phyloP scores from a whole-genome alignment of 2,329 filamentous ascomycete species.

The Aspergillus fructus region DNA sequence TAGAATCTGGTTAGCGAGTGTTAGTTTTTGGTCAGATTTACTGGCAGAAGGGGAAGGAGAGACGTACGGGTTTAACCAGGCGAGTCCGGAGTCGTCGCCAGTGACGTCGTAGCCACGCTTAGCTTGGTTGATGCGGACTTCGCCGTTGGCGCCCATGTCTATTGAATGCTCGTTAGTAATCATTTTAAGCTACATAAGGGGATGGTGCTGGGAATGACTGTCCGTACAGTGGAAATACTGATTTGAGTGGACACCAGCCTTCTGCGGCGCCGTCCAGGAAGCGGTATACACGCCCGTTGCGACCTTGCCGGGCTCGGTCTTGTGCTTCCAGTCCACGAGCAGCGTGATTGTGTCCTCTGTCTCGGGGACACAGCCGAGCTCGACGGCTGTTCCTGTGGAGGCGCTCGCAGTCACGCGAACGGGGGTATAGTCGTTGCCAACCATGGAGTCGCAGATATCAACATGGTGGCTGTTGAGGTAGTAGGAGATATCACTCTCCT shows the following conservation, averaged over 20 bases:
- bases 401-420: constrained; percentile 77
- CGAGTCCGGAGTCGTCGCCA: constrained; percentile 69
- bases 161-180: neutral
- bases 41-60: constrained; percentile 12
- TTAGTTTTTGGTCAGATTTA: neutral
- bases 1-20: constrained; percentile 60
- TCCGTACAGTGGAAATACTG: constrained; percentile 83
- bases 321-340: constrained; percentile 83
- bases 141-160: constrained; percentile 76
- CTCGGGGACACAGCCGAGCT: constrained; percentile 72
- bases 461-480: constrained; percentile 95
- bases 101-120: constrained; percentile 93
- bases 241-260: constrained; percentile 91
- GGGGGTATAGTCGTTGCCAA: constrained; percentile 70
- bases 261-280: constrained; percentile 90
- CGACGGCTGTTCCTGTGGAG: constrained; percentile 74
- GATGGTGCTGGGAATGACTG: neutral
- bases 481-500: constrained; percentile 91
- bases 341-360: constrained; percentile 95
- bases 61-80: constrained; percentile 79
- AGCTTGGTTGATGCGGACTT: constrained; percentile 87
- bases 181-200: neutral
- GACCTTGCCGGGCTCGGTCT: constrained; percentile 64
- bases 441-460: constrained; percentile 91
- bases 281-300: constrained; percentile 91